phyloP scores from a whole-genome alignment of 805 yeast species.

The Saitoella complicata region DNA sequence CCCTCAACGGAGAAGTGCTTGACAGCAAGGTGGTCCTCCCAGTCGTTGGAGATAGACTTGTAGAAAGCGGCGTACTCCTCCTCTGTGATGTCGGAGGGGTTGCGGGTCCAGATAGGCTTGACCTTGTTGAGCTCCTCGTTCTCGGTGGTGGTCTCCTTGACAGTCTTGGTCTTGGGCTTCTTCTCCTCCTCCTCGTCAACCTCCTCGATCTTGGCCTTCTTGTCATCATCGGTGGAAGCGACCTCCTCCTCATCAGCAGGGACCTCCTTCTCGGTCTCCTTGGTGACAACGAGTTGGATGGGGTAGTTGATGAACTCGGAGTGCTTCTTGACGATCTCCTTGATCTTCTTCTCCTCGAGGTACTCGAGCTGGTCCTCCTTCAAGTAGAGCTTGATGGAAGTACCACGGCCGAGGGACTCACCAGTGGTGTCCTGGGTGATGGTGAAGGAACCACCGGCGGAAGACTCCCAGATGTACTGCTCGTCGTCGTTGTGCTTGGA shows the following conservation, averaged over 20 bases:
- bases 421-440: conserved; percentile 77
- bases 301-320: conserved; percentile 99
- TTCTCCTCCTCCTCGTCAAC: conserved; percentile 56
- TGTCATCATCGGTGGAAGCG: conserved; percentile 39
- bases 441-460: conserved; percentile 99
- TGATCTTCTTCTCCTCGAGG: conserved; percentile 98
- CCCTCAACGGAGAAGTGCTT: conserved; percentile 99
- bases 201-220: conserved; percentile 54
- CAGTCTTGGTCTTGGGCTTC: conserved; percentile 68
- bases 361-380: conserved; percentile 98
- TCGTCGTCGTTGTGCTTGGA: conserved; percentile 98
- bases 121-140: conserved; percentile 97
- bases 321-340: conserved; percentile 98
- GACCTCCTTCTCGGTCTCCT: conserved; percentile 97
- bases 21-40: conserved; percentile 99
- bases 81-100: conserved; percentile 91
- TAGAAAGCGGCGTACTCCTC: conserved; percentile 98
- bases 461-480: conserved; percentile 99
- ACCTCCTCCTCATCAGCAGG: conserved; percentile 60
- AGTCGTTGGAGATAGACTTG: conserved; percentile 97
- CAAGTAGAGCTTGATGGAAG: conserved; percentile 84
- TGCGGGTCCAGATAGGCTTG: conserved; percentile 98
- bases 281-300: conserved; percentile 92
- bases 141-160: conserved; percentile 87
- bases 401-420: conserved; percentile 66